These are phyloP conservation scores for Entelexis paramagnoliae DNA, from an alignment of 1,139 yeast species.

Conservation along the genomic window DNA sequence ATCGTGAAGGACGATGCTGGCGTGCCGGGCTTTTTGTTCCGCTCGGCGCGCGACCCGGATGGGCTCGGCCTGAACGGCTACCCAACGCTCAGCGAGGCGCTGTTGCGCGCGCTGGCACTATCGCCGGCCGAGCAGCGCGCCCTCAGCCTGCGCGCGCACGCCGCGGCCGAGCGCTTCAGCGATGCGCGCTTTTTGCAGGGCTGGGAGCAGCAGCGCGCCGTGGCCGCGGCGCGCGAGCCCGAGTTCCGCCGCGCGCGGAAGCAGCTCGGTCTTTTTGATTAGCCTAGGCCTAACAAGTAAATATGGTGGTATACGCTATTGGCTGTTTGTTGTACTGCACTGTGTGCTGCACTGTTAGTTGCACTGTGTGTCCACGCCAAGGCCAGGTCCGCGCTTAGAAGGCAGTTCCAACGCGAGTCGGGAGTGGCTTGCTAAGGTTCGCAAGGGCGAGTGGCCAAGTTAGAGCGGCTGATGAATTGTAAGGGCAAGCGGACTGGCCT, in stretches of 20 bases:
- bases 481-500: too few species aligned
- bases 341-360: too few species aligned
- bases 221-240: conserved; percentile 3
- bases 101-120: conserved; percentile 37
- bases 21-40: conserved; percentile 65
- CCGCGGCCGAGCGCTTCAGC: conserved; percentile 55
- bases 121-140: conserved; percentile 34
- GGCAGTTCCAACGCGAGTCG: too few species aligned
- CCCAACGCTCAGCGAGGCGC: conserved; percentile 41
- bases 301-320: too few species aligned
- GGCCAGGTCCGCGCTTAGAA: too few species aligned
- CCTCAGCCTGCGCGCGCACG: conserved; percentile 46
- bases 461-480: too few species aligned
- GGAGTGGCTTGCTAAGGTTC: too few species aligned
- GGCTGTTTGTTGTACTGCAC: too few species aligned
- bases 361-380: too few species aligned
- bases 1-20: conserved; percentile 49
- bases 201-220: conserved; percentile 41
- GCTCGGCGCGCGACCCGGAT: conserved; percentile 53
- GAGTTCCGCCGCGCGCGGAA: conserved; percentile 11
- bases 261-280: conserved; percentile 14
- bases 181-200: conserved; percentile 48
- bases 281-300: not conserved
- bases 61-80: conserved; percentile 18
- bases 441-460: too few species aligned